Conservation (phyloP, 176 grass and related monocot species). For the Eragrostis nindensis region DNA sequence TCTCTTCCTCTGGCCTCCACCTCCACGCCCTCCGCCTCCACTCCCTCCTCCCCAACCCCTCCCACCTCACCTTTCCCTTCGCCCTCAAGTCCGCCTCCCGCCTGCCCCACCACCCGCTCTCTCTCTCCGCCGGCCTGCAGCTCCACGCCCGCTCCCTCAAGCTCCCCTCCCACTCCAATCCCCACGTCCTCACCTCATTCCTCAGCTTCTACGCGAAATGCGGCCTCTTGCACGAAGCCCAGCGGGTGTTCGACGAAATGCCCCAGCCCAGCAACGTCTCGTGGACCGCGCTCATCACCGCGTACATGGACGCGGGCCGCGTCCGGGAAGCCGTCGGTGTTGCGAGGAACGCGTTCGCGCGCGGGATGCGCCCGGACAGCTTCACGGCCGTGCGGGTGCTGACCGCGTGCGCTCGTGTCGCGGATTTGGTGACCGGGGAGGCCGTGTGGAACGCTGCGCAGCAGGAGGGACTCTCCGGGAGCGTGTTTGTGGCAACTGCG, state of each 20-base stretch:
- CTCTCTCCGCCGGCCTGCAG: slow-evolving; percentile 37
- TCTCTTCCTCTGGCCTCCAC: slow-evolving; percentile 42
- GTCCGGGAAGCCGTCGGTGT: slow-evolving; percentile 26
- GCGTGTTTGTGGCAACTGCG: slow-evolving; percentile 55
- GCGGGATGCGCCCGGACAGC: slow-evolving; percentile 54
- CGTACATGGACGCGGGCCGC: slow-evolving; percentile 44
- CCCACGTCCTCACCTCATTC: slow-evolving; percentile 65
- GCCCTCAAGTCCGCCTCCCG: slow-evolving; percentile 68
- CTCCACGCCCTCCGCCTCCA: slow-evolving; percentile 49
- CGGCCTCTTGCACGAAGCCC: slow-evolving; percentile 31
- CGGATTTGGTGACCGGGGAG: slow-evolving; percentile 47
- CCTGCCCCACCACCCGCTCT: slow-evolving; percentile 16
- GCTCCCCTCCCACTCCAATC: slow-evolving; percentile 45
- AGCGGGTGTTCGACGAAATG: slow-evolving; percentile 70
- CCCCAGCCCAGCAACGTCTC: slow-evolving; percentile 47
- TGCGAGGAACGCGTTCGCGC: slow-evolving; percentile 26
- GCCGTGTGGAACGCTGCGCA: too few species aligned
- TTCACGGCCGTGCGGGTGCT: slow-evolving; percentile 56
- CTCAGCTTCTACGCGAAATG: slow-evolving; percentile 58
- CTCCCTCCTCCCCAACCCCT: slow-evolving; percentile 29
- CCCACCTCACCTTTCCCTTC: slow-evolving; percentile 59
- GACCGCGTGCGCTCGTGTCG: slow-evolving; percentile 49
- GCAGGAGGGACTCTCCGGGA: slow-evolving; percentile 31
- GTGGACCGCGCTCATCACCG: slow-evolving; percentile 70
- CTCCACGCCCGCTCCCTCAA: slow-evolving; percentile 63